phyloP scores from a whole-genome alignment of 2,329 filamentous ascomycete species.

The Aureobasidium lini region DNA sequence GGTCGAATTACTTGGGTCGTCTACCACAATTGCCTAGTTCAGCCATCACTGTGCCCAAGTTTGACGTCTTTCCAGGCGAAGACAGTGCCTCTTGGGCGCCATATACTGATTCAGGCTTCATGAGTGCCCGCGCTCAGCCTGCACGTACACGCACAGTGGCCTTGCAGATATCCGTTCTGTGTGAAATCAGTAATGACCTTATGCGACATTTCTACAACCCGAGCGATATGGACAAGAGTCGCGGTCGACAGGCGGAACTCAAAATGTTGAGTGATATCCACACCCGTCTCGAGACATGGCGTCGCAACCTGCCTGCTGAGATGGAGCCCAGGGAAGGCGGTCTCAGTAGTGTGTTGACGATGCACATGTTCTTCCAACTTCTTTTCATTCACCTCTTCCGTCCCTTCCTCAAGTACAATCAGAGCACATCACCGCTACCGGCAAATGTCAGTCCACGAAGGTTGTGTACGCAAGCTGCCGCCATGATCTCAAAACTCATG shows the following conservation, averaged over 20 bases:
- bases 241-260: slow-evolving; percentile 73
- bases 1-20: slow-evolving; percentile 93
- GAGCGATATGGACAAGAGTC: slow-evolving; percentile 49
- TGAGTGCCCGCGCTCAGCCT: slow-evolving; percentile 65
- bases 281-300: slow-evolving; percentile 83
- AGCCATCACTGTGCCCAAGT: slow-evolving; percentile 77
- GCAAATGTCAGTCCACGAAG: slow-evolving; percentile 82
- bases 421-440: slow-evolving; percentile 72
- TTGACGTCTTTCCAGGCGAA: slow-evolving; percentile 83
- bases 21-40: slow-evolving; percentile 76
- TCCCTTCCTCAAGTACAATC: slow-evolving; percentile 87
- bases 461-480: slow-evolving; percentile 82
- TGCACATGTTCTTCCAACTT: slow-evolving; percentile 97
- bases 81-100: slow-evolving; percentile 81
- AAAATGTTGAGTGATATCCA: slow-evolving; percentile 92
- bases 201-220: slow-evolving; percentile 80
- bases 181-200: slow-evolving; percentile 89
- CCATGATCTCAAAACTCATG: slow-evolving; percentile 86
- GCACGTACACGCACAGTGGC: slow-evolving; percentile 75
- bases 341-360: slow-evolving; percentile 70
- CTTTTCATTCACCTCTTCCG: slow-evolving; percentile 94
- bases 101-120: slow-evolving; percentile 76
- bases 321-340: slow-evolving; percentile 85
- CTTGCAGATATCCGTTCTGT: slow-evolving; percentile 72
- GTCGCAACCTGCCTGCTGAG: slow-evolving; percentile 72